Percentiles rank a stretch among this genome's conserved stretches.
phyloP scores from a whole-genome alignment of 139 green algal genomes.

The Coelastrella sp. region DNA sequence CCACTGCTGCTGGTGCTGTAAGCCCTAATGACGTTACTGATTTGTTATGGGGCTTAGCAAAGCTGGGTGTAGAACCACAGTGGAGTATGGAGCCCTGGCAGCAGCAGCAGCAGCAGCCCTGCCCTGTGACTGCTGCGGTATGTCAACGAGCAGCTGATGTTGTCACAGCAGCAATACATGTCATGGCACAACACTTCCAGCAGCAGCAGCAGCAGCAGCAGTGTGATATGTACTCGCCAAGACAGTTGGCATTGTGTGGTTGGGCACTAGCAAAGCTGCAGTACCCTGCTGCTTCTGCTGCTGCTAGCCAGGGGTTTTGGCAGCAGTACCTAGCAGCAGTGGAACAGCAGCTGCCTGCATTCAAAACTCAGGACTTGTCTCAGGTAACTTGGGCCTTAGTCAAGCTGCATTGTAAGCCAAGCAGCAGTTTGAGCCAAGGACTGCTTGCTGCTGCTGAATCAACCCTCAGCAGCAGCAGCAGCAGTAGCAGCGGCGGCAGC shows the following conservation, averaged over 20 bases:
- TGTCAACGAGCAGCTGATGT: neutral
- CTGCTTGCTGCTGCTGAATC: neutral
- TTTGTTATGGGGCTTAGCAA: constrained; percentile 19
- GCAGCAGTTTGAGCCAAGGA: neutral
- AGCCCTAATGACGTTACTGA: constrained; percentile 12
- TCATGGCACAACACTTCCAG: neutral
- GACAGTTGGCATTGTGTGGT: constrained; percentile 3
- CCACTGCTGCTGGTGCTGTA: neutral
- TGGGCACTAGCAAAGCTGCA: constrained; percentile 23
- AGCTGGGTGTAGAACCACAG: constrained; percentile 20
- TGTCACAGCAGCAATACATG: neutral
- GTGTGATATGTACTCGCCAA: neutral
- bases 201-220: constrained; percentile 7
- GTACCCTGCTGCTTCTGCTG: neutral
- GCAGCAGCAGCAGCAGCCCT: constrained; percentile 27
- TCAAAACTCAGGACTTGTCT: constrained; percentile 12
- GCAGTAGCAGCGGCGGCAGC: constrained; percentile 7
- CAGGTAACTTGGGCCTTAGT: constrained; percentile 14
- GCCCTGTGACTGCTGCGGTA: neutral
- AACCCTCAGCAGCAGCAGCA: constrained; percentile 5
- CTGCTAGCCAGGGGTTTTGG: neutral
- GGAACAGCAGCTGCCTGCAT: constrained; percentile 22
- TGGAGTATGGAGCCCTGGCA: no score
- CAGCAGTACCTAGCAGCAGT: neutral
- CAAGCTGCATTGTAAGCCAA: neutral